These are phyloP conservation scores for Meripilus lineatus DNA, from an alignment of 1,284 basidiomycete species.

Conservation along the genomic window DNA sequence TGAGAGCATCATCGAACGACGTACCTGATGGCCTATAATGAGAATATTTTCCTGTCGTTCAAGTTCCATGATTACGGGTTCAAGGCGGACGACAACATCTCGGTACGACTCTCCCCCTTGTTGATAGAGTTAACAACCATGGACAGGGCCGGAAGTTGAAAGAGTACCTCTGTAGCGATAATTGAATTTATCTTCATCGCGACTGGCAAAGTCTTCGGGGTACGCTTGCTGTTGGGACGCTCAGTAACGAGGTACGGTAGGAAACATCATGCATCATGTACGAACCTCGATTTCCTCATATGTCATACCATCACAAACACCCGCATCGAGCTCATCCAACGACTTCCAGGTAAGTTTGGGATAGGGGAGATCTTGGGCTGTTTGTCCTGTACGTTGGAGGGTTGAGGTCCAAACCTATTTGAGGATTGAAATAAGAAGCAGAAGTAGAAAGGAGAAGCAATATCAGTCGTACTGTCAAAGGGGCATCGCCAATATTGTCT, in stretches of 20 bases:
- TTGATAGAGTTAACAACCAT: slow-evolving; percentile 6
- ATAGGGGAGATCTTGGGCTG: slow-evolving; percentile 79
- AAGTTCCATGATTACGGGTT: slow-evolving; percentile 99
- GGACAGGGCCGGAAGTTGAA: slow-evolving; percentile 15
- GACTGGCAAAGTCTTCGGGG: slow-evolving; percentile 97
- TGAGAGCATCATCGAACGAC: slow-evolving; percentile 9
- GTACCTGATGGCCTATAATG: slow-evolving; percentile 91
- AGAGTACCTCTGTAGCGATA: slow-evolving; percentile 84
- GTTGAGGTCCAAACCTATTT: slow-evolving; percentile 93
- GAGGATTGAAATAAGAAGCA: neutral
- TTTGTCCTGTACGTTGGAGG: slow-evolving; percentile 89
- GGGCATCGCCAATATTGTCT: slow-evolving; percentile 87
- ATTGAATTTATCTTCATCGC: slow-evolving; percentile 99
- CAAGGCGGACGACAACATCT: slow-evolving; percentile 92
- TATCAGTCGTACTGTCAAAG: slow-evolving; percentile 63
- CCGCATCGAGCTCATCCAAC: slow-evolving; percentile 96
- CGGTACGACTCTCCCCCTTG: slow-evolving; percentile 89
- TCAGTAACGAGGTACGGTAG: neutral
- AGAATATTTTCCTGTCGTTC: slow-evolving; percentile 97
- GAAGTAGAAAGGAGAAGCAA: neutral
- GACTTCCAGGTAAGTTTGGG: slow-evolving; percentile 98
- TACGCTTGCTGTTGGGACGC: slow-evolving; percentile 66
- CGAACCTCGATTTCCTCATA: slow-evolving; percentile 95
- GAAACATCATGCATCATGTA: slow-evolving; percentile 4
- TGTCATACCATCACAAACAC: slow-evolving; percentile 99